Conservation (phyloP, 257 asterid species). For the Ilex asprella region DNA sequence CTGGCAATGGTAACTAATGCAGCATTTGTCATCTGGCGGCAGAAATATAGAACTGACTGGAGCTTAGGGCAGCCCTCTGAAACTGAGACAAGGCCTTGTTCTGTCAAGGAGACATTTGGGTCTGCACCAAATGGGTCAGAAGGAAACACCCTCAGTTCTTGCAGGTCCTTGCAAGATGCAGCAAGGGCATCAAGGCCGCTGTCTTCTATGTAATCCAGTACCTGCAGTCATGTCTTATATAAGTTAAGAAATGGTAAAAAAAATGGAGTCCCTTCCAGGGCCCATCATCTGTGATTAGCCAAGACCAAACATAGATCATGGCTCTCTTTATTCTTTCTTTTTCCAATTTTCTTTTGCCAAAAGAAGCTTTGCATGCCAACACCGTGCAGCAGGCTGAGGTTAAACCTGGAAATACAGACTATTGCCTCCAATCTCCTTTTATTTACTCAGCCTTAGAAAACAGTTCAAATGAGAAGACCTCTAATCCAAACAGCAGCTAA, state of each 20-base stretch:
- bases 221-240: conserved; percentile 35
- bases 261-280: no score
- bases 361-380: no score
- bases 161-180: conserved; percentile 73
- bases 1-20: conserved; percentile 71
- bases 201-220: conserved; percentile 88
- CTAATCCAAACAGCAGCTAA: no score
- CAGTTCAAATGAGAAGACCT: no score
- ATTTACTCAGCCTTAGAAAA: no score
- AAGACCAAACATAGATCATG: no score
- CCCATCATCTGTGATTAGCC: no score
- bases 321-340: no score
- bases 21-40: conserved; percentile 96
- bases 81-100: conserved; percentile 81
- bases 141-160: conserved; percentile 89
- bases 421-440: no score
- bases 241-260: background rate
- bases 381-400: no score
- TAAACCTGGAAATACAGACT: no score
- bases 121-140: conserved; percentile 84
- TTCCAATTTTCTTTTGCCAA: no score
- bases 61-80: conserved; percentile 94
- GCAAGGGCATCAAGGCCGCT: conserved; percentile 73
- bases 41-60: conserved; percentile 79
- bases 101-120: conserved; percentile 73